Conservation (phyloP, 352 stramenopile genomes). For the Globisporangium spinosum region DNA sequence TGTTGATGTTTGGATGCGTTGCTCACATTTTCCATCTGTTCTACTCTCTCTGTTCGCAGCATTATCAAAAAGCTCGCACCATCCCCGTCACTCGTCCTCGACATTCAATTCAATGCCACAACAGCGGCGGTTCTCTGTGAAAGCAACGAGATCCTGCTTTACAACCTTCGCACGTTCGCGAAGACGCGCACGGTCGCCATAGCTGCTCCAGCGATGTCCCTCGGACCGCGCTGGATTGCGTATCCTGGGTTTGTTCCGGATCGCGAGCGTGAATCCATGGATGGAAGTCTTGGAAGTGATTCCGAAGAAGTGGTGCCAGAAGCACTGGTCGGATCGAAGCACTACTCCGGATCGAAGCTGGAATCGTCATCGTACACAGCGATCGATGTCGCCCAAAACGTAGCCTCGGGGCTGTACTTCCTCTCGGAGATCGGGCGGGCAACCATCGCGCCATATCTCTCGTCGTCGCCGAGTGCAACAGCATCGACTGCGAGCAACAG, state of each 20-base stretch:
- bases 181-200: constrained; percentile 43
- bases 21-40: not conserved
- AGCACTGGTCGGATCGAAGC: constrained; percentile 17
- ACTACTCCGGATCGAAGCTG: constrained; percentile 17
- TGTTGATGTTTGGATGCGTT: not conserved
- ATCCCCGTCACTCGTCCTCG: constrained; percentile 59
- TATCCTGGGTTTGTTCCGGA: constrained; percentile 46
- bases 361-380: constrained; percentile 49
- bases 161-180: constrained; percentile 50
- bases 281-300: constrained; percentile 32
- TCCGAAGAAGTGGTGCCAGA: constrained; percentile 44
- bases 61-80: constrained; percentile 51
- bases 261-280: constrained; percentile 24
- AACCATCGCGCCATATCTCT: constrained; percentile 72
- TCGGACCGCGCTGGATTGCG: constrained; percentile 65
- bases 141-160: constrained; percentile 60
- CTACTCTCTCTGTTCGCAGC: constrained; percentile 15
- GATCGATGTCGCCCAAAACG: constrained; percentile 83
- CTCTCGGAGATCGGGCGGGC: constrained; percentile 63
- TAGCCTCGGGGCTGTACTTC: constrained; percentile 86
- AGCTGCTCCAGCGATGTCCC: constrained; percentile 55
- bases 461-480: constrained; percentile 47
- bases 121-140: constrained; percentile 64
- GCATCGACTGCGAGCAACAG: constrained; percentile 18
- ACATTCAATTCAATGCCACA: constrained; percentile 58